Evolutionary conservation across 1,139 yeast genomes (phyloP).

Genomic region (Pichia sp.): DNA sequence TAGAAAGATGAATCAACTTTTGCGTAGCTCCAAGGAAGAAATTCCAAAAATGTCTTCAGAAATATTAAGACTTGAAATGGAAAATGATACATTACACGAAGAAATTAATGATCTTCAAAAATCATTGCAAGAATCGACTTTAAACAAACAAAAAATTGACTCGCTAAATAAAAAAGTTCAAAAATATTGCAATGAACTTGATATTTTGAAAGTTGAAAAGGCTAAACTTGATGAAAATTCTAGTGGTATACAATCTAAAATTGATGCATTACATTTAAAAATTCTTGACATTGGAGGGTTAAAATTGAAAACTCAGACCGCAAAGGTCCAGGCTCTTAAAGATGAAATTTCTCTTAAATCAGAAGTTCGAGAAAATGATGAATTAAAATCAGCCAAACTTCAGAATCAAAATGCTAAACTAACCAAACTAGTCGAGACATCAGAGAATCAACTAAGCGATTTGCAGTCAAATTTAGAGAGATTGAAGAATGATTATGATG

Average conservation of each 20-base stretch:
- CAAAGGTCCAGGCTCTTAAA: conserved; percentile 71
- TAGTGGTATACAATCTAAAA: conserved; percentile 50
- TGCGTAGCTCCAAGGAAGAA: conserved; percentile 54
- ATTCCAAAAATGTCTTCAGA: conserved; percentile 66
- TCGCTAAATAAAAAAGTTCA: conserved; percentile 34
- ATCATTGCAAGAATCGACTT: conserved; percentile 28
- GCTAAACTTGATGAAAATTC: conserved; percentile 48
- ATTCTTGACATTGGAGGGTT: conserved; percentile 94
- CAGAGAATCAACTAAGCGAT: conserved; percentile 1
- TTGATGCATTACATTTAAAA: conserved; percentile 59
- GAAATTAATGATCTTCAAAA: conserved; percentile 19
- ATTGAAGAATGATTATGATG: conserved; percentile 35
- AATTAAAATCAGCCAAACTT: conserved; percentile 55
- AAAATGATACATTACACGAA: conserved; percentile 50
- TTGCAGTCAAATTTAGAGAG: neutral
- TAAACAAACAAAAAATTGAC: conserved; percentile 19
- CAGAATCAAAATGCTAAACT: conserved; percentile 46
- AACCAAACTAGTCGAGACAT: neutral
- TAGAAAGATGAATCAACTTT: conserved; percentile 53
- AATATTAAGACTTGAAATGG: conserved; percentile 55
- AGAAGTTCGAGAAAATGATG: conserved; percentile 57
- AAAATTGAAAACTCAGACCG: conserved; percentile 69
- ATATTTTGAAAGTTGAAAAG: conserved; percentile 35
- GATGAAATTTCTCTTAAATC: conserved; percentile 61
- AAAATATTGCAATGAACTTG: conserved; percentile 36